Conservation (phyloP, 2,329 filamentous ascomycete species). For the Colletotrichum noveboracense region DNA sequence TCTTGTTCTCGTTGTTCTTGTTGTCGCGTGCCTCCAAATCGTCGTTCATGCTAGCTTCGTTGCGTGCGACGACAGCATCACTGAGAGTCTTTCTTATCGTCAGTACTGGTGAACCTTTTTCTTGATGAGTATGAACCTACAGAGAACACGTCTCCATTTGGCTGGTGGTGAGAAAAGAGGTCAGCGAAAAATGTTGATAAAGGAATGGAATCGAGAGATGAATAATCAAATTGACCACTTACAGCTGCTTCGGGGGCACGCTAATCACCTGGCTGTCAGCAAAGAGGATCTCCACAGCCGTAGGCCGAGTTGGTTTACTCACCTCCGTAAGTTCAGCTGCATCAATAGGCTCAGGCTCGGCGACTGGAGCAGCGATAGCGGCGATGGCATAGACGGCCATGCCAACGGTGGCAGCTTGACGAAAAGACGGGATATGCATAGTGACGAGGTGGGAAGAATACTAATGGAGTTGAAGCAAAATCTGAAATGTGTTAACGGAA, state of each 20-base stretch:
- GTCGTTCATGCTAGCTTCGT: not conserved
- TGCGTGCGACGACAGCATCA: not conserved
- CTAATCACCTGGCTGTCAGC: not conserved
- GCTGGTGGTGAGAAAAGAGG: not conserved
- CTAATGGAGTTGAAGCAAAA: not conserved
- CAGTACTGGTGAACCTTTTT: not conserved
- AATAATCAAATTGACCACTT: not conserved
- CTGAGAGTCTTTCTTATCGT: not conserved
- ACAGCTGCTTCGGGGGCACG: slow-evolving; percentile 5
- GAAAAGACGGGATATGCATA: slow-evolving; percentile 8
- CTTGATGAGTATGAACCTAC: not conserved
- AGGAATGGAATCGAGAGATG: not conserved
- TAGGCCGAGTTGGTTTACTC: not conserved
- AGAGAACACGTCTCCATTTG: not conserved
- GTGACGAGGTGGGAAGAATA: not conserved
- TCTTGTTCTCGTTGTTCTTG: not conserved
- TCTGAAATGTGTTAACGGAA: not conserved
- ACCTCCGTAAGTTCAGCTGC: not conserved
- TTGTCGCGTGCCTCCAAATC: not conserved
- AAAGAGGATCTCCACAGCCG: not conserved
- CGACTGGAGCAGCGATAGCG: not conserved
- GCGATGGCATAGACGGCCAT: slow-evolving; percentile 6
- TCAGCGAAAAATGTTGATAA: not conserved
- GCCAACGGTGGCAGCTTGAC: slow-evolving; percentile 1
- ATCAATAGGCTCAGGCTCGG: not conserved